phyloP scores from a whole-genome alignment of 441 rosid genomes.

The Gossypium gossypioides region DNA sequence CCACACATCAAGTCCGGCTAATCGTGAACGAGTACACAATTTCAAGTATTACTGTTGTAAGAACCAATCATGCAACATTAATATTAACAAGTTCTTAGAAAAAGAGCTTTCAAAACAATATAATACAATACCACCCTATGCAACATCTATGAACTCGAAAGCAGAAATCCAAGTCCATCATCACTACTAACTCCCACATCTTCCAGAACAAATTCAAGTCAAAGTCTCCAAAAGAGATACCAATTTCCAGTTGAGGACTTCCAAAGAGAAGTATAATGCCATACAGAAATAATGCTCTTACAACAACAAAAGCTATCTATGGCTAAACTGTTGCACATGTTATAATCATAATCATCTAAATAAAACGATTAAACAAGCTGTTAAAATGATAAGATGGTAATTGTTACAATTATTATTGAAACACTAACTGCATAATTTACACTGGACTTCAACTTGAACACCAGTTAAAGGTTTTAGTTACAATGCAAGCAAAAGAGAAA shows the following conservation, averaged over 20 bases:
- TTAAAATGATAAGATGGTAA: conserved; percentile 9
- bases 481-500: conserved; percentile 26
- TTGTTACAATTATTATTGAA: conserved; percentile 35
- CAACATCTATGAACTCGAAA: neutral
- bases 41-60: neutral
- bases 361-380: neutral
- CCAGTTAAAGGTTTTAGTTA: conserved; percentile 41
- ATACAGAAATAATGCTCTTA: neutral
- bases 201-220: neutral
- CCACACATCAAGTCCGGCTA: neutral
- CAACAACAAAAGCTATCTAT: neutral
- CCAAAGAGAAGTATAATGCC: neutral
- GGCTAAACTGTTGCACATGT: too few relatives aligned
- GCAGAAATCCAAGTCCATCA: neutral
- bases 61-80: neutral
- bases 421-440: conserved; percentile 47
- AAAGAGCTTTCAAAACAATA: neutral
- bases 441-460: conserved; percentile 37
- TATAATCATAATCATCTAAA: too few relatives aligned
- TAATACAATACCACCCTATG: neutral
- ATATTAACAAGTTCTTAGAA: neutral
- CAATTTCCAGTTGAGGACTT: neutral
- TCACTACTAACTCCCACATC: neutral
- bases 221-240: neutral
- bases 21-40: neutral